Percentiles rank a stretch among this genome's conserved stretches.
Conservation (phyloP, 2,329 filamentous ascomycete genomes). For the Didymellaceae sp. region DNA sequence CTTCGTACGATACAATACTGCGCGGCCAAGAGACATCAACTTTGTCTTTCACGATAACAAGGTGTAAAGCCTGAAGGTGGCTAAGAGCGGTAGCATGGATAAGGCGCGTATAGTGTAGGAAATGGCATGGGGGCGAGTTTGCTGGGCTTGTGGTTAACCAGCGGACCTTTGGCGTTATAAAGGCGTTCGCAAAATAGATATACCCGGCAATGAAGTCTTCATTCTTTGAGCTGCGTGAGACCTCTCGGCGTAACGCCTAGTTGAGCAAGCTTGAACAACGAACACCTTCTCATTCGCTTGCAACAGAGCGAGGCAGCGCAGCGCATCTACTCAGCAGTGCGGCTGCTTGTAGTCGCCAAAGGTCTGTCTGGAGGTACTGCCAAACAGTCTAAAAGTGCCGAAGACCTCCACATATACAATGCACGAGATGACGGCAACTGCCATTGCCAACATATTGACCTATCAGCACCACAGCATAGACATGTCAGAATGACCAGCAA, state of each 20-base stretch:
- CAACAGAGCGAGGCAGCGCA: too few relatives aligned
- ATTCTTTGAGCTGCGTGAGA: background rate
- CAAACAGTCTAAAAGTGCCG: too few relatives aligned
- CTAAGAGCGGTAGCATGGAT: background rate
- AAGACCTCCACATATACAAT: too few relatives aligned
- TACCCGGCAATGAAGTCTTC: conserved; percentile 11
- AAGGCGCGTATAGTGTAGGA: background rate
- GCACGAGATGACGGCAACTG: too few relatives aligned
- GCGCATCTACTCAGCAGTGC: too few relatives aligned
- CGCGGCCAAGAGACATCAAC: conserved; percentile 84
- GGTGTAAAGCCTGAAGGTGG: conserved; percentile 42
- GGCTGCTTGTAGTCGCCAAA: too few relatives aligned
- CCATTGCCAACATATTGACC: background rate
- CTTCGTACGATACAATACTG: conserved; percentile 81
- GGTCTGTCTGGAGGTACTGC: too few relatives aligned
- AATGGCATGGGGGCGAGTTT: conserved; percentile 3
- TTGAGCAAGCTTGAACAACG: too few relatives aligned
- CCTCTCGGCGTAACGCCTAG: too few relatives aligned
- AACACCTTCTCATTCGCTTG: too few relatives aligned
- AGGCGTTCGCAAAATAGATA: conserved; percentile 1
- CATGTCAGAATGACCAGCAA: background rate
- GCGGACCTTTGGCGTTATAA: conserved; percentile 1
- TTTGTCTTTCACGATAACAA: conserved; percentile 93
- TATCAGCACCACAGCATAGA: background rate
- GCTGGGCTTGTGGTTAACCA: background rate